A percentile compares a stretch with the other conserved stretches of the same genome.
Evolutionary conservation across 2,329 filamentous ascomycete species (phyloP).

Genomic region (Ustilaginoidea virens): DNA sequence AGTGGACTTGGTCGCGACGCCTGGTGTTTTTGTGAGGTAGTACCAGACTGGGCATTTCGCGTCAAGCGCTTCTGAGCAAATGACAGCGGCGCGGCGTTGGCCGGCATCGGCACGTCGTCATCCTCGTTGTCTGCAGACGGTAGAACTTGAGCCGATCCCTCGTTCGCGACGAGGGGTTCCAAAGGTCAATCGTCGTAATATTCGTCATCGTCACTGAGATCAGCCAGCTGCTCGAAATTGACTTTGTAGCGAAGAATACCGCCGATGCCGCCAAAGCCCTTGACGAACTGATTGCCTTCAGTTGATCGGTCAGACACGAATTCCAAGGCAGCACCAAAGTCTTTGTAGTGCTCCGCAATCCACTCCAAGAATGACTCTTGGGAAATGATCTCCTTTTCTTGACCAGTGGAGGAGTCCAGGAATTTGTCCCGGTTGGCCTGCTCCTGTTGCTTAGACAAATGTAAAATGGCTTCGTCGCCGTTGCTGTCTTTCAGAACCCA

Average conservation of each 20-base stretch:
- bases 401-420: conserved; percentile 87
- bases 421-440: conserved; percentile 61
- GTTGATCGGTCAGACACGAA: conserved; percentile 96
- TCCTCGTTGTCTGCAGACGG: conserved; percentile 26
- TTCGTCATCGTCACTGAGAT: conserved; percentile 85
- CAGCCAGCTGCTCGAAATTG: conserved; percentile 97
- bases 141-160: conserved; percentile 61
- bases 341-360: conserved; percentile 97
- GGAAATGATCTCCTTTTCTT: conserved; percentile 90
- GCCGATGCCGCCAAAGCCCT: conserved; percentile 97
- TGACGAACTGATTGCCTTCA: conserved; percentile 99
- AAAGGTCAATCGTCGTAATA: conserved; percentile 91
- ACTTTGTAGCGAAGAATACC: conserved; percentile 98
- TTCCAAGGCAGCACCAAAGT: conserved; percentile 89
- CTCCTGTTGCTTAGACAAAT: conserved; percentile 74
- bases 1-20: conserved; percentile 51
- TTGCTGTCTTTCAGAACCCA: conserved; percentile 74
- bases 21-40: conserved; percentile 28
- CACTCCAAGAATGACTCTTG: conserved; percentile 95
- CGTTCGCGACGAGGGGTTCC: conserved; percentile 73
- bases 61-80: conserved; percentile 30
- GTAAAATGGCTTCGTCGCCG: conserved; percentile 58
- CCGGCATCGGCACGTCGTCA: conserved; percentile 26
- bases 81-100: conserved; percentile 29
- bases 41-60: conserved; percentile 29